These are phyloP conservation scores for Sporothrix curviconia DNA, from an alignment of 2,329 filamentous ascomycete species.

Conservation along the genomic window DNA sequence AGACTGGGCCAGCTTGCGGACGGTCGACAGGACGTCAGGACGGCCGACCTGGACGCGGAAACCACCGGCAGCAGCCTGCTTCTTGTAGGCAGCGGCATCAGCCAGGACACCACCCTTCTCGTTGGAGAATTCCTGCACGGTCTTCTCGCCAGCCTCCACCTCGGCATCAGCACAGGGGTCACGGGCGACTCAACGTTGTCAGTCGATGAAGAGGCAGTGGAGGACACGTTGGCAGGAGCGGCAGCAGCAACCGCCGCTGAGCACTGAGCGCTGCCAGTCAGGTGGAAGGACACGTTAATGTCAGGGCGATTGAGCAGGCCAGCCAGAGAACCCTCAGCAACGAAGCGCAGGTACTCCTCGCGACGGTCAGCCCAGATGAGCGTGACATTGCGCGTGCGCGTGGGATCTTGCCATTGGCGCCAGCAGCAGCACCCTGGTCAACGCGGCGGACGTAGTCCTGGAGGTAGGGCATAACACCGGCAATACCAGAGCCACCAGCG, in stretches of 20 bases:
- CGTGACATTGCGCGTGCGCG: constrained; percentile 16
- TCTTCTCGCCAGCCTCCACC: neutral
- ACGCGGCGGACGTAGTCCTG: constrained; percentile 17
- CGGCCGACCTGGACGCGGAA: constrained; percentile 13
- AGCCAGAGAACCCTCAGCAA: constrained; percentile 7
- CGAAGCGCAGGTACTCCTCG: constrained; percentile 8
- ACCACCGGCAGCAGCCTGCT: neutral
- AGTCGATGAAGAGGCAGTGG: constrained; percentile 3
- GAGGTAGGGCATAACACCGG: constrained; percentile 18
- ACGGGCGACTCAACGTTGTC: neutral
- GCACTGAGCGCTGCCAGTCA: neutral
- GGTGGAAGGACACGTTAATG: constrained; percentile 9
- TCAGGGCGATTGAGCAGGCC: constrained; percentile 10
- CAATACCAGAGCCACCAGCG: constrained; percentile 21
- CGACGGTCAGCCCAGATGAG: constrained; percentile 19
- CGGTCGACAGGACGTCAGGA: constrained; percentile 13
- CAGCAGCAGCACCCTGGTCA: neutral
- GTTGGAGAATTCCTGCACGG: neutral
- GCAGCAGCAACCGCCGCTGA: neutral
- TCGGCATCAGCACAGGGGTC: neutral
- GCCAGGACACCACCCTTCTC: neutral
- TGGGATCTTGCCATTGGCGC: constrained; percentile 2
- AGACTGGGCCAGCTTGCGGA: constrained; percentile 1
- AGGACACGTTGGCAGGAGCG: neutral
- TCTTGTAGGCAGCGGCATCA: neutral